Conservation (phyloP, 2,329 filamentous ascomycete genomes). For the Diaporthe australafricana region DNA sequence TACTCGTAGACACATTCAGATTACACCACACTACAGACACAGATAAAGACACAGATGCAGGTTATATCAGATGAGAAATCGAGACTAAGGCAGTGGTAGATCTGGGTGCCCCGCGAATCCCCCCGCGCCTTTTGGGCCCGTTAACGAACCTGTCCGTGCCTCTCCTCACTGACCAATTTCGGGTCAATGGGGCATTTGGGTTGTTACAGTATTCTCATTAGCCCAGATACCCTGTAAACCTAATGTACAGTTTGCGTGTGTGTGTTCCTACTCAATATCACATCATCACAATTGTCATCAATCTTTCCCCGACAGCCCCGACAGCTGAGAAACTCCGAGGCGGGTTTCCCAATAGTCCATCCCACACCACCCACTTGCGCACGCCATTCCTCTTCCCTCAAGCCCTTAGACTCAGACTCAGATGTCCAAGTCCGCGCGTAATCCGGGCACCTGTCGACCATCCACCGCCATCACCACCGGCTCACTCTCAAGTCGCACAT, state of each 20-base stretch:
- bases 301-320: no score
- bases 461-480: not conserved
- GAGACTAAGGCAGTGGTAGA: not conserved
- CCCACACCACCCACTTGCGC: no score
- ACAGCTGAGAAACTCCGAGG: not conserved
- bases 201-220: no score
- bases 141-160: constrained; percentile 4
- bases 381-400: no score
- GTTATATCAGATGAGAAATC: not conserved
- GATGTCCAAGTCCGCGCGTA: no score
- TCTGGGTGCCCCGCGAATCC: constrained; percentile 15
- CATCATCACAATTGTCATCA: no score
- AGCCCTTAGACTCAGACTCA: no score
- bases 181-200: no score
- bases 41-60: no score
- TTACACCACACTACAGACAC: not conserved
- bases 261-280: no score
- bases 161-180: not conserved
- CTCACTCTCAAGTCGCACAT: not conserved
- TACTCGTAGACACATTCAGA: constrained; percentile 8
- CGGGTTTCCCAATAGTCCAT: not conserved
- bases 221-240: no score
- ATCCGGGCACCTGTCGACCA: constrained; percentile 34
- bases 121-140: not conserved
- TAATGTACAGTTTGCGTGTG: no score